Percentiles rank a stretch among this genome's conserved stretches.
phyloP scores from a whole-genome alignment of 73 alveolate genomes.

The Paramecium sonneborni region DNA sequence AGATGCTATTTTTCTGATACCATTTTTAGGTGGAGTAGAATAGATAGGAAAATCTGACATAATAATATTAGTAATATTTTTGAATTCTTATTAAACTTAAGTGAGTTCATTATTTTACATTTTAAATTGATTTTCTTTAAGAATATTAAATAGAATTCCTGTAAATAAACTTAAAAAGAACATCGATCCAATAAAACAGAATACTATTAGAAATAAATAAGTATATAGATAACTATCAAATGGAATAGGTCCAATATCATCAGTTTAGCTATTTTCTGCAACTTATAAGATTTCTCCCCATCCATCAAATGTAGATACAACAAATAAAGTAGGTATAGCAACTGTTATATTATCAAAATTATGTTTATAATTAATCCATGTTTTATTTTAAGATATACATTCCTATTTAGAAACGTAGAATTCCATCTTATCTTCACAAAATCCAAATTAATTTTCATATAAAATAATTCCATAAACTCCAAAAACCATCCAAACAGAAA shows the following conservation, averaged over 20 bases:
- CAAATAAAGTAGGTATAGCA: constrained; percentile 34
- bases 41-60: not conserved
- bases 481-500: constrained; percentile 6
- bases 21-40: not conserved
- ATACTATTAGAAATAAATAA: not conserved
- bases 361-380: constrained; percentile 36
- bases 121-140: not conserved
- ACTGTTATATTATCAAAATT: constrained; percentile 28
- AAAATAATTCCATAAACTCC: constrained; percentile 3
- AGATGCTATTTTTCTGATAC: not conserved
- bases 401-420: not conserved
- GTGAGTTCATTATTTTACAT: not conserved
- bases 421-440: not conserved
- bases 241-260: not conserved
- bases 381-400: not conserved
- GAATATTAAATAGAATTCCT: not conserved
- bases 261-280: not conserved
- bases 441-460: constrained; percentile 30
- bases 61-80: not conserved
- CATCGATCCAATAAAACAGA: constrained; percentile 42
- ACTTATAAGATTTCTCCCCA: constrained; percentile 46
- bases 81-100: not conserved
- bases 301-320: constrained; percentile 42
- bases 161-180: constrained; percentile 28
- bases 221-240: not conserved